Evolutionary conservation across 495 filamentous ascomycete species (phyloP), one percentile per base, ranked within the genome.

Genomic region (Neurospora sp.): DNA sequence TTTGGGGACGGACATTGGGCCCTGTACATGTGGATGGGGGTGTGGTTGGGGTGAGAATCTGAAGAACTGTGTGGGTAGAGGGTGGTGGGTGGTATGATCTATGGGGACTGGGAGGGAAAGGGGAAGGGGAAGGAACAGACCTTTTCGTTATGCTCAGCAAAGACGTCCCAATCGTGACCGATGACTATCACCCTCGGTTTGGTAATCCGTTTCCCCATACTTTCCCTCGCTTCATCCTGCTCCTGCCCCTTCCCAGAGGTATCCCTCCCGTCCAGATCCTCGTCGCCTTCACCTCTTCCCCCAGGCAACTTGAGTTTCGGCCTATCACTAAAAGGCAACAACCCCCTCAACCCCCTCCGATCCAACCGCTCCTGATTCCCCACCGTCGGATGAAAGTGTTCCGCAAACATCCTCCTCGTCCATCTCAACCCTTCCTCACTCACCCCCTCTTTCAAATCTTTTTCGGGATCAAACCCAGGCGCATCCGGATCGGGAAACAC

Each of bases 401-500:
- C 44, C 12, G 73, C 69, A 44, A 84, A 83, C 42, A 76, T 82
- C 2, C 47, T 77, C 40, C 88, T 80, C 18, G 85, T 80, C 37
- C 81, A 81, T 2, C 81, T 81, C 53, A 91, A 76, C 12, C 82
- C 80, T 8, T 85, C 83, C 35, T 82, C 74, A 1, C 84, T 81
- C 18, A 87, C 79, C 44, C 81, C 86, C 0, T 76, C 68, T 0
- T 85, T 86, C 1, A 90, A 77, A 0, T 72, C 69, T 0, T 70
- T 65, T 0, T 3, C 47, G 4, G 79, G 75, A 70, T 87, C 81
- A 74, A 90, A 90, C 8, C 40, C 79, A 8, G 81, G 74, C 0
- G 78, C 79, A 73, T 88, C 86, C 3, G 90, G 90, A 74, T 92
- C 85, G 1, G 89, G 90, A 76, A 87, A 89, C 14, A 89, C 73